Evolutionary conservation across 2,329 filamentous ascomycete genomes (phyloP).

Genomic region (Lasiodiplodia hormozganensis): DNA sequence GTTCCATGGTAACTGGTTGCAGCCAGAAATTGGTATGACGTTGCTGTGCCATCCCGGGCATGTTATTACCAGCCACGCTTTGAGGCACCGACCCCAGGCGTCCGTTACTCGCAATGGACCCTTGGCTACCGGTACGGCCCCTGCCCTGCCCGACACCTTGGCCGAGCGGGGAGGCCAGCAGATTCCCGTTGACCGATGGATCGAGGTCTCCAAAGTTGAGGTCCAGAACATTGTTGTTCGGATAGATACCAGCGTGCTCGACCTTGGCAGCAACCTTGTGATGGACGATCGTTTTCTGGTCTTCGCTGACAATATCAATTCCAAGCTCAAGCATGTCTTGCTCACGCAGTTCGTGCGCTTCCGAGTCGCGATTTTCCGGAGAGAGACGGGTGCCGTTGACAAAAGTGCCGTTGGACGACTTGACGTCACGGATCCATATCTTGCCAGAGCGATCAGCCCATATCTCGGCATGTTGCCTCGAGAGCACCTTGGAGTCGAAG

Average conservation of each 20-base stretch:
- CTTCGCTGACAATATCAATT: slow-evolving; percentile 98
- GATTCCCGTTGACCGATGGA: slow-evolving; percentile 72
- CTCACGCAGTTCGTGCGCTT: slow-evolving; percentile 90
- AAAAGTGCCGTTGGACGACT: slow-evolving; percentile 98
- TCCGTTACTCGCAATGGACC: slow-evolving; percentile 67
- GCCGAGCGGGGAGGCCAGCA: slow-evolving; percentile 44
- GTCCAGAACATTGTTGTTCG: slow-evolving; percentile 78
- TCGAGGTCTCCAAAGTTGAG: slow-evolving; percentile 94
- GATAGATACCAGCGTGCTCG: slow-evolving; percentile 88
- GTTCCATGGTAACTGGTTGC: slow-evolving; percentile 89
- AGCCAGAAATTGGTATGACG: slow-evolving; percentile 83
- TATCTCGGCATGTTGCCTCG: slow-evolving; percentile 93
- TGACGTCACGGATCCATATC: slow-evolving; percentile 95
- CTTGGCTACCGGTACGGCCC: slow-evolving; percentile 63
- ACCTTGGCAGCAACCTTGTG: slow-evolving; percentile 98
- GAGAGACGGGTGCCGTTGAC: slow-evolving; percentile 92
- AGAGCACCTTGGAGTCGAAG: slow-evolving; percentile 98
- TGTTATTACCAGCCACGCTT: slow-evolving; percentile 63
- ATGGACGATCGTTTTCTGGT: slow-evolving; percentile 97
- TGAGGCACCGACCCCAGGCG: slow-evolving; percentile 64
- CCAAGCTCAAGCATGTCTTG: slow-evolving; percentile 92
- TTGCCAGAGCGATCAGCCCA: slow-evolving; percentile 87
- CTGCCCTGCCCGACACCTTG: slow-evolving; percentile 67
- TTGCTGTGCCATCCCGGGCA: slow-evolving; percentile 70
- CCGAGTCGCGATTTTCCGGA: slow-evolving; percentile 93